A percentile compares a stretch with the other conserved stretches of the same genome.
These are phyloP conservation scores for Penicillium sp. DNA, from an alignment of 2,329 filamentous ascomycete genomes.

Conservation along the genomic window DNA sequence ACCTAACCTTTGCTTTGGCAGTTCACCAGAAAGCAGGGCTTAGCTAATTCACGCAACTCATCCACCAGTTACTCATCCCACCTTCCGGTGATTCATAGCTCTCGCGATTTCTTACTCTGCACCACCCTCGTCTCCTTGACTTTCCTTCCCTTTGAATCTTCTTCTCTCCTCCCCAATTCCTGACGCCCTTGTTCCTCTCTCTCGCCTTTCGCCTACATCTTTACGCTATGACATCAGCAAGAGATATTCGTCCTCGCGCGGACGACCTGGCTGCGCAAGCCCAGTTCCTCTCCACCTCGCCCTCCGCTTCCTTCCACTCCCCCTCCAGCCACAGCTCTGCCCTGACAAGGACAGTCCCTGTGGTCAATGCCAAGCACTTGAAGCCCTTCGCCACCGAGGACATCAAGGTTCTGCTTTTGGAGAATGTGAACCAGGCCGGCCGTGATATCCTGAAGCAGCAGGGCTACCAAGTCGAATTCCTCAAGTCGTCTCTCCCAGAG, in stretches of 20 bases:
- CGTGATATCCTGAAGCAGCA: slow-evolving; percentile 79
- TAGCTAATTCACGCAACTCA: slow-evolving; percentile 18
- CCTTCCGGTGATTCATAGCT: slow-evolving; percentile 8
- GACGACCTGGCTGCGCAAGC: slow-evolving; percentile 53
- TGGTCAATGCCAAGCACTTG: slow-evolving; percentile 68
- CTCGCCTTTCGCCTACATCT: not conserved
- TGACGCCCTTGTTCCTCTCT: not conserved
- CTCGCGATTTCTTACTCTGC: not conserved
- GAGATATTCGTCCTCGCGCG: slow-evolving; percentile 40
- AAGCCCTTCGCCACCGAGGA: slow-evolving; percentile 96
- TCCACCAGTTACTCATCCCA: slow-evolving; percentile 12
- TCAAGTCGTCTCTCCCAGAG: slow-evolving; percentile 88
- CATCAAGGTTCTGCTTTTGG: slow-evolving; percentile 92
- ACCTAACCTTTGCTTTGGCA: not conserved
- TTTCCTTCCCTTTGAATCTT: not conserved
- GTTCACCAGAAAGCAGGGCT: slow-evolving; percentile 4
- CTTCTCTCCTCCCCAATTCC: slow-evolving; percentile 9
- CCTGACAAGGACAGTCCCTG: slow-evolving; percentile 49
- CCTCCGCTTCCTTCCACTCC: slow-evolving; percentile 74
- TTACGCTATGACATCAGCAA: slow-evolving; percentile 37
- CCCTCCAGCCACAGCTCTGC: slow-evolving; percentile 64
- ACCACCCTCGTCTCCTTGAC: slow-evolving; percentile 1
- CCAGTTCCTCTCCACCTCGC: slow-evolving; percentile 73
- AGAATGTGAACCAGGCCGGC: slow-evolving; percentile 94
- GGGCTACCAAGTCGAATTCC: slow-evolving; percentile 92